Evolutionary conservation across 768 basidiomycete species (phyloP), one percentile per base, ranked within the genome.

Genomic region (Fibroporia radiculosa): DNA sequence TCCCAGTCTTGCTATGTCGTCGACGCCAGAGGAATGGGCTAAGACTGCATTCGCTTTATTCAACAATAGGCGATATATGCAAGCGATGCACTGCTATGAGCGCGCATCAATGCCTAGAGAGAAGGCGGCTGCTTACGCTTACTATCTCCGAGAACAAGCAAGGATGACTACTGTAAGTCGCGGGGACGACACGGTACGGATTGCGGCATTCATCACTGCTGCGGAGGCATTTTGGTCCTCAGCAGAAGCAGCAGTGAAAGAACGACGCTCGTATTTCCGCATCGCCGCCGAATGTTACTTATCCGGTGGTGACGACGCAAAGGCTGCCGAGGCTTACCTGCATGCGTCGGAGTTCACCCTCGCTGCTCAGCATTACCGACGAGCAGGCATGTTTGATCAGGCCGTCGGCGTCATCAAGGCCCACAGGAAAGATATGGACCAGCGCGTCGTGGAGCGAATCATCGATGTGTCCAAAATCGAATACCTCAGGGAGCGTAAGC

Each of bases 21-120:
- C 82, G 3, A 69, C 72, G 10, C 51, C 55, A 1, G 67, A 61
- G 20, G 75, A 77, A 53, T 76, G 74, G 74, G 65, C 59, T 3
- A 54, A 58, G 19, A 68, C 61, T 14, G 74, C 71, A 1, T 50
- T 50, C 1, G 52, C 59, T 6, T 48, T 76, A 2, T 77, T 76
- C 54, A 51, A 62, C 29, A 63, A 71, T 42, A 63, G 70, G 28
- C 64, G 66, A 29, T 82, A 74, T 48, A 53, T 65, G 2, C 75
- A 81, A 48, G 77, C 81, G 0, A 70, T 68, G 63, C 66, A 74
- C 38, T 75, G 75, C 45, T 80, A 71, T 34, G 66, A 70, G 37
- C 67, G 72, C 3, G 82, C 81, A 1, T 59, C 49, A 1, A 54
- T 66, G 36, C 58, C 49, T 0, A 66, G 67, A 13, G 67, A 80